These are phyloP conservation scores for Ogataea henricii DNA, from an alignment of 805 yeast genomes.

Conservation along the genomic window DNA sequence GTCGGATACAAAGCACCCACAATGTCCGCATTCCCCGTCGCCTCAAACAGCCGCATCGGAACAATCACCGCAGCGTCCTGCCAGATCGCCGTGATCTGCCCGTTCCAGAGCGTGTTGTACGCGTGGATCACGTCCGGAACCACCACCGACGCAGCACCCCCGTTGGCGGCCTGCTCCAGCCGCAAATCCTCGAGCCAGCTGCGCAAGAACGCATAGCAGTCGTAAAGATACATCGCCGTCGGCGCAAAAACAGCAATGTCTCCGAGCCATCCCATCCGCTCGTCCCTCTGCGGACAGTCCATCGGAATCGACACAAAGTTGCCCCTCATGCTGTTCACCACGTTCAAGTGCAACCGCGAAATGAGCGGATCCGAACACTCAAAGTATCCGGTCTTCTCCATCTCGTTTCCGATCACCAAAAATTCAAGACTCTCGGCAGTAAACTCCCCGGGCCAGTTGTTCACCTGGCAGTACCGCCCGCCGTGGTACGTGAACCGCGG, in stretches of 20 bases:
- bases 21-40: slow-evolving; percentile 14
- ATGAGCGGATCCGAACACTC: slow-evolving; percentile 23
- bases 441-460: slow-evolving; percentile 24
- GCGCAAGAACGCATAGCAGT: slow-evolving; percentile 22
- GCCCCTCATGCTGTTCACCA: slow-evolving; percentile 26
- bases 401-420: slow-evolving; percentile 20
- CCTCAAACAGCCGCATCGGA: slow-evolving; percentile 18
- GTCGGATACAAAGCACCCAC: slow-evolving; percentile 15
- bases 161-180: slow-evolving; percentile 23
- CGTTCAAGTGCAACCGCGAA: slow-evolving; percentile 21
- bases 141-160: slow-evolving; percentile 23
- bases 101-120: slow-evolving; percentile 16
- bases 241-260: slow-evolving; percentile 30
- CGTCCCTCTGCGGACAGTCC: slow-evolving; percentile 35
- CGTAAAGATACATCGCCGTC: slow-evolving; percentile 27
- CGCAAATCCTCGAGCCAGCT: slow-evolving; percentile 27
- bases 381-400: slow-evolving; percentile 23
- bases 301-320: slow-evolving; percentile 29
- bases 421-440: slow-evolving; percentile 18
- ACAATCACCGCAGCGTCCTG: slow-evolving; percentile 29
- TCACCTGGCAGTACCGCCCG: slow-evolving; percentile 26
- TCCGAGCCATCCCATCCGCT: slow-evolving; percentile 32
- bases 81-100: slow-evolving; percentile 25
- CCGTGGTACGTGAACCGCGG: slow-evolving; percentile 32
- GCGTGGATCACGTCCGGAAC: slow-evolving; percentile 25